phyloP scores from a whole-genome alignment of 352 stramenopile species.

The Phytophthora ohioensis region DNA sequence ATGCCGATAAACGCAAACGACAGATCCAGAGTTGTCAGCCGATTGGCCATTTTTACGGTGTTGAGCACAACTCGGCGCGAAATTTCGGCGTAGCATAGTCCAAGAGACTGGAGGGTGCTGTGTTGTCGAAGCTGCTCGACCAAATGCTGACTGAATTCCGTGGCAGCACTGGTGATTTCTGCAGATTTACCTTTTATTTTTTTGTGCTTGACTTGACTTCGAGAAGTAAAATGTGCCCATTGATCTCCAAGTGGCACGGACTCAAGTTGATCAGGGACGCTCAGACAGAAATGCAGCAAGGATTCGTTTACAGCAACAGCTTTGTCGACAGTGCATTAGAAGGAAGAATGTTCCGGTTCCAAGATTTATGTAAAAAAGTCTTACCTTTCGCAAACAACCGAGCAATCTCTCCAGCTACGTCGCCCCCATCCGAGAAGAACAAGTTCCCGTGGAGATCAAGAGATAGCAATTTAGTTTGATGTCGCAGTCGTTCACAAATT shows the following conservation, averaged over 20 bases:
- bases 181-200: background rate
- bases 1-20: constrained; percentile 56
- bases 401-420: constrained; percentile 39
- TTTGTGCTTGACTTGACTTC: constrained; percentile 1
- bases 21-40: constrained; percentile 41
- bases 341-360: background rate
- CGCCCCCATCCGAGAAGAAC: constrained; percentile 46
- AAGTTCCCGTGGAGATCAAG: constrained; percentile 49
- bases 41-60: constrained; percentile 40
- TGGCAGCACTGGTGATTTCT: constrained; percentile 17
- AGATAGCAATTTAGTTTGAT: constrained; percentile 36
- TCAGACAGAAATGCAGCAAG: constrained; percentile 31
- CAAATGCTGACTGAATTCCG: constrained; percentile 31
- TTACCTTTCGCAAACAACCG: constrained; percentile 31
- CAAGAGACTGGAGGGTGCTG: constrained; percentile 23
- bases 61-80: constrained; percentile 39
- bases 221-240: constrained; percentile 1
- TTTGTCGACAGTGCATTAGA: constrained; percentile 3
- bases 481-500: constrained; percentile 42
- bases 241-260: constrained; percentile 3
- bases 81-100: constrained; percentile 25
- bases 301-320: constrained; percentile 28
- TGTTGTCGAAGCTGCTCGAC: constrained; percentile 24
- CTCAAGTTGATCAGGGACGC: constrained; percentile 10
- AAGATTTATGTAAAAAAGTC: background rate